Conservation (phyloP, 768 basidiomycete genomes). For the Phylloporus sp. region DNA sequence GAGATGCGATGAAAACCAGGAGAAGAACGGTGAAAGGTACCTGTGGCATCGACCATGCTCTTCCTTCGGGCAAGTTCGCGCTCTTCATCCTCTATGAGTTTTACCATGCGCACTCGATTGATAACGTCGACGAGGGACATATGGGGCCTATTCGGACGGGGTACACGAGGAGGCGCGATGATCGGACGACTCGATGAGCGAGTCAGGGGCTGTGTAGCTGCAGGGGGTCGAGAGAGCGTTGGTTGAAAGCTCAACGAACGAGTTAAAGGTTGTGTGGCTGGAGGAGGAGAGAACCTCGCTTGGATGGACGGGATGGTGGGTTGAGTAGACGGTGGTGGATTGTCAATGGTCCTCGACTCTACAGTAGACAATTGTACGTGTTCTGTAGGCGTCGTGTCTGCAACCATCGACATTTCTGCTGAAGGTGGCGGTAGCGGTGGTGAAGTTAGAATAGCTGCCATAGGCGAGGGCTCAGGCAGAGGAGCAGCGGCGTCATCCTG, state of each 20-base stretch:
- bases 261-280: neutral
- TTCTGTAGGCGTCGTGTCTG: neutral
- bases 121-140: conserved; percentile 20
- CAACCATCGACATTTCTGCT: neutral
- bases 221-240: neutral
- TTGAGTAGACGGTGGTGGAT: neutral
- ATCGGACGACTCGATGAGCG: conserved; percentile 7
- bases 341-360: neutral
- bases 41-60: neutral
- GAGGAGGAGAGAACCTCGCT: neutral
- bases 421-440: neutral
- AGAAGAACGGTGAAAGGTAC: neutral
- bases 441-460: neutral
- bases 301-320: neutral
- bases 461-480: neutral
- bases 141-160: conserved; percentile 6
- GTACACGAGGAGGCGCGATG: conserved; percentile 24
- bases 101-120: conserved; percentile 18
- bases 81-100: neutral
- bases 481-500: neutral
- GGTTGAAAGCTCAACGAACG: conserved; percentile 3
- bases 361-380: neutral
- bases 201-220: conserved; percentile 1
- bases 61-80: neutral
- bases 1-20: neutral